Evolutionary conservation across 2,329 filamentous ascomycete species (phyloP).

Genomic region (Cephalotrichum gorgonifer): DNA sequence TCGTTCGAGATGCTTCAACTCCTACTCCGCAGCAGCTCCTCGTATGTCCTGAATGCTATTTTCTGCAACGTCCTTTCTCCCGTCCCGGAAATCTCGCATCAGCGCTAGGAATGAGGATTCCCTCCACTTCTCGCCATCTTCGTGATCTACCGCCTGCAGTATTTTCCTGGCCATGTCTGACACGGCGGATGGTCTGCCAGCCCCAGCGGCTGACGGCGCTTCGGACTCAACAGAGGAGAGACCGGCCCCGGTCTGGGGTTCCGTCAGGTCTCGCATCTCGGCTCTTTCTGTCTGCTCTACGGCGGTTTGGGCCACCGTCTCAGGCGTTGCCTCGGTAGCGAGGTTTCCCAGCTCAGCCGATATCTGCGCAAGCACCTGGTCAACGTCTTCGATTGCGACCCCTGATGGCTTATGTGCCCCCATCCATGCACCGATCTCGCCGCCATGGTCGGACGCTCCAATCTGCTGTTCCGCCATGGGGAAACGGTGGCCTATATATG

Average conservation of each 20-base stretch:
- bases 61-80: constrained; percentile 30
- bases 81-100: constrained; percentile 34
- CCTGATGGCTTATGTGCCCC: constrained; percentile 14
- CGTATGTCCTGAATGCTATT: constrained; percentile 26
- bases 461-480: not conserved
- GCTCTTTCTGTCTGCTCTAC: not conserved
- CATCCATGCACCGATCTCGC: constrained; percentile 31
- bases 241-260: not conserved
- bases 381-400: constrained; percentile 22
- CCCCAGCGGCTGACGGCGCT: not conserved
- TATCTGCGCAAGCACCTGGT: constrained; percentile 31
- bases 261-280: not conserved
- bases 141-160: constrained; percentile 31
- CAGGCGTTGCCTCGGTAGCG: not conserved
- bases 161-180: constrained; percentile 31
- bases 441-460: constrained; percentile 23
- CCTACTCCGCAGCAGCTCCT: not conserved
- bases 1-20: too few relatives aligned
- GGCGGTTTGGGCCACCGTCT: not conserved
- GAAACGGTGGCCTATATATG: not conserved
- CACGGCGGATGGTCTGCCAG: constrained; percentile 16
- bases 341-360: constrained; percentile 24
- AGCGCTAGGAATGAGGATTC: constrained; percentile 32
- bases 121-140: constrained; percentile 34
- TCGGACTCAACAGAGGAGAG: not conserved